These are phyloP conservation scores for apple (Malus domestica) DNA, from an alignment of 306 rosid species.

Conservation along the genomic window ASM211411v1 NC_041792.1:3203001-3203500, in stretches of 20 bases:
- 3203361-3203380: background rate
- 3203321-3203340: constrained; percentile 38
- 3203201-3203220: constrained; percentile 57
- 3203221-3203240: constrained; percentile 80
- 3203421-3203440: constrained; percentile 59
- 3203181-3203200: constrained; percentile 42
- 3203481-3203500: constrained; percentile 78
- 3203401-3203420: constrained; percentile 49
- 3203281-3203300: constrained; percentile 16
- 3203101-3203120: background rate
- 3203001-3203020: background rate
- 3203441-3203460: constrained; percentile 48
- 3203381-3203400: constrained; percentile 25
- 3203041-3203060: background rate
- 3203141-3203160: background rate
- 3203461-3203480: constrained; percentile 63
- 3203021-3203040: background rate
- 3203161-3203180: constrained; percentile 30
- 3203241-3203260: constrained; percentile 79
- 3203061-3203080: background rate
- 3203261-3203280: constrained; percentile 74
- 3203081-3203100: background rate
- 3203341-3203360: background rate
- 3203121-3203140: background rate
- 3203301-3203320: constrained; percentile 23